Conservation (phyloP, 768 basidiomycete genomes). For the Dioszegia crocea region DNA sequence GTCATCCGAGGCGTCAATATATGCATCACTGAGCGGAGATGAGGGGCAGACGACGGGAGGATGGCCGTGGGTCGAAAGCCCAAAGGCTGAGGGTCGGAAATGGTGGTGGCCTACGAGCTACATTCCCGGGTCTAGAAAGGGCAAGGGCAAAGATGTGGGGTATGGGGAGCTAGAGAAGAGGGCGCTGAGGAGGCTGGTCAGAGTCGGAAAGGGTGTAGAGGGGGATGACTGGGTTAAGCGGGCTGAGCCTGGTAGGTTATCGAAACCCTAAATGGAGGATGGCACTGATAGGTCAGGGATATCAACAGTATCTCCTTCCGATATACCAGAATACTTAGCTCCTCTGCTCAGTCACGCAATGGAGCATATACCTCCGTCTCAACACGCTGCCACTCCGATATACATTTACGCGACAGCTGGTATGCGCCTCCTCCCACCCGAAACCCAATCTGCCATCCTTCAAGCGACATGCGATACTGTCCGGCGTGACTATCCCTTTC, state of each 20-base stretch:
- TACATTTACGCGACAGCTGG: constrained; percentile 96
- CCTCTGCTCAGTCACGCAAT: constrained; percentile 81
- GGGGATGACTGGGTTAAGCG: constrained; percentile 84
- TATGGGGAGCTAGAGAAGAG: constrained; percentile 49
- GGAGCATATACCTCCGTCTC: constrained; percentile 76
- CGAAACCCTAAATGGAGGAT: not conserved
- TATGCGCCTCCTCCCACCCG: constrained; percentile 76
- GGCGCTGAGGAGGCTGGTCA: constrained; percentile 58
- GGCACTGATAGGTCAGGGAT: constrained; percentile 60
- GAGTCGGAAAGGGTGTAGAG: constrained; percentile 85
- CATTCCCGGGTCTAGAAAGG: constrained; percentile 51
- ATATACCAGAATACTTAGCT: constrained; percentile 68
- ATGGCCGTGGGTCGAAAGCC: constrained; percentile 8
- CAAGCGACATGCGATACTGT: constrained; percentile 72
- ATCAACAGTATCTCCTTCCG: constrained; percentile 72
- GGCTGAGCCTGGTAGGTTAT: constrained; percentile 79
- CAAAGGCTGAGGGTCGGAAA: constrained; percentile 53
- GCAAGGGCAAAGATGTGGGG: constrained; percentile 53
- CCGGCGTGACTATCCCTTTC: constrained; percentile 69
- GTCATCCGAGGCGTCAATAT: not conserved
- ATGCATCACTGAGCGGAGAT: constrained; percentile 3
- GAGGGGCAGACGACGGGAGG: constrained; percentile 10
- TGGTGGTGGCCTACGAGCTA: constrained; percentile 62
- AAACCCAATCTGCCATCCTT: constrained; percentile 69
- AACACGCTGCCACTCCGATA: constrained; percentile 77